Evolutionary conservation across 179 eudicot genomes (phyloP).

Genomic region (Silene vulgaris): DNA sequence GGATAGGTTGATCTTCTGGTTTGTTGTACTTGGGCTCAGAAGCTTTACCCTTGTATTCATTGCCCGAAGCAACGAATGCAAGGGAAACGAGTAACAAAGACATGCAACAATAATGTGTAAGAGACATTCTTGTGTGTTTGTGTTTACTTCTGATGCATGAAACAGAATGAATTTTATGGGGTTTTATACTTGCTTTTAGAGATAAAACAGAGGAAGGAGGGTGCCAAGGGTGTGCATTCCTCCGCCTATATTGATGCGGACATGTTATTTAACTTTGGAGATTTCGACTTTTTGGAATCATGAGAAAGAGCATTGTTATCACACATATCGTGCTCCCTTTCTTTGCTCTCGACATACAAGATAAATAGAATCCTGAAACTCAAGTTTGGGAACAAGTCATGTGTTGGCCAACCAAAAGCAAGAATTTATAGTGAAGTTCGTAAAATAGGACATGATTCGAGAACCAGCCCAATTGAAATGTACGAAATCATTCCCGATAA

Average conservation of each 20-base stretch:
- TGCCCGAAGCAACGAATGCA: neutral
- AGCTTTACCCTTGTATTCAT: neutral
- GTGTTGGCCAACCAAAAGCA: neutral
- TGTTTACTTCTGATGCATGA: neutral
- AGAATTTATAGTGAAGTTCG: neutral
- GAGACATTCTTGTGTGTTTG: neutral
- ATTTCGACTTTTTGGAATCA: neutral
- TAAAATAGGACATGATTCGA: too few species aligned
- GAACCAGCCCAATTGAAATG: too few species aligned
- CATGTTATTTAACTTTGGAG: neutral
- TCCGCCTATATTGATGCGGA: neutral
- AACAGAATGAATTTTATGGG: neutral
- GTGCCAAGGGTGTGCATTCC: conserved; percentile 13
- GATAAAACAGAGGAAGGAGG: neutral
- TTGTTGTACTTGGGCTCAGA: neutral
- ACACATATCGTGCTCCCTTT: neutral
- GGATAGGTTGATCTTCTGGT: conserved; percentile 4
- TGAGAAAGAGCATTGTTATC: neutral
- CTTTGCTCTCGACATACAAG: neutral
- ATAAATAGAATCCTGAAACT: neutral
- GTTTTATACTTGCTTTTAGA: neutral
- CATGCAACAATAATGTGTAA: neutral
- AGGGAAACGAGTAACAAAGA: neutral
- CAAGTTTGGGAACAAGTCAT: neutral
- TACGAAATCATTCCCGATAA: too few species aligned